A percentile compares a stretch with the other conserved stretches of the same genome.
Conservation (phyloP, 1,284 basidiomycete species). For the Lignosus rhinocerotis region DNA sequence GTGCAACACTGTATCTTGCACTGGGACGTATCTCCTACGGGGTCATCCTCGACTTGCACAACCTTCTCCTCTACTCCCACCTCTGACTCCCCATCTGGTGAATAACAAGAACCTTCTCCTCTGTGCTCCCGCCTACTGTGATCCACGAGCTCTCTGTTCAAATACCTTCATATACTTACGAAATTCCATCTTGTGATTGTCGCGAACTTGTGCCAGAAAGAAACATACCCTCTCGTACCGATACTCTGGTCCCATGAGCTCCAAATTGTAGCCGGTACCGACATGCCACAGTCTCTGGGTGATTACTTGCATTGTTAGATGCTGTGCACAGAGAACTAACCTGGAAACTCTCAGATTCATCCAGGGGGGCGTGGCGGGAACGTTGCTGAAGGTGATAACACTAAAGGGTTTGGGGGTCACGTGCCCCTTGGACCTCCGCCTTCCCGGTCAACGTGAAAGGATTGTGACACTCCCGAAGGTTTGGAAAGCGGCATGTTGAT, state of each 20-base stretch:
- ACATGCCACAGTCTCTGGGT: conserved; percentile 1
- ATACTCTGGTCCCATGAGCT: neutral
- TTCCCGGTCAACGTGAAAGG: neutral
- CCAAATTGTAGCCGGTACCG: neutral
- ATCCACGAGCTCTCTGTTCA: neutral
- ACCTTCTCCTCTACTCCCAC: neutral
- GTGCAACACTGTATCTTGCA: neutral
- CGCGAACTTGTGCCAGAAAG: neutral
- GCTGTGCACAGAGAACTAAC: neutral
- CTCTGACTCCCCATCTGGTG: neutral
- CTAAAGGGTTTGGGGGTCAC: conserved; percentile 4
- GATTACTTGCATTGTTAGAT: conserved; percentile 9
- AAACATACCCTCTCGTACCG: neutral
- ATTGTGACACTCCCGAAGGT: conserved; percentile 5
- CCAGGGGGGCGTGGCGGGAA: conserved; percentile 3
- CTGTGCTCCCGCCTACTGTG: neutral
- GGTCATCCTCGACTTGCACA: neutral
- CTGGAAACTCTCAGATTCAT: neutral
- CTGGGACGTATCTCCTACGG: neutral
- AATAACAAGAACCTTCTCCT: neutral
- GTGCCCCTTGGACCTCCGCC: neutral
- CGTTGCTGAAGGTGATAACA: neutral
- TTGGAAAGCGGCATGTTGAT: conserved; percentile 15
- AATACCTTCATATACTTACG: neutral
- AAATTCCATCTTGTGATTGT: neutral